Base-by-base conservation (phyloP, 192 early-diverging fungal genomes). In the Coemansia sp. region DNA sequence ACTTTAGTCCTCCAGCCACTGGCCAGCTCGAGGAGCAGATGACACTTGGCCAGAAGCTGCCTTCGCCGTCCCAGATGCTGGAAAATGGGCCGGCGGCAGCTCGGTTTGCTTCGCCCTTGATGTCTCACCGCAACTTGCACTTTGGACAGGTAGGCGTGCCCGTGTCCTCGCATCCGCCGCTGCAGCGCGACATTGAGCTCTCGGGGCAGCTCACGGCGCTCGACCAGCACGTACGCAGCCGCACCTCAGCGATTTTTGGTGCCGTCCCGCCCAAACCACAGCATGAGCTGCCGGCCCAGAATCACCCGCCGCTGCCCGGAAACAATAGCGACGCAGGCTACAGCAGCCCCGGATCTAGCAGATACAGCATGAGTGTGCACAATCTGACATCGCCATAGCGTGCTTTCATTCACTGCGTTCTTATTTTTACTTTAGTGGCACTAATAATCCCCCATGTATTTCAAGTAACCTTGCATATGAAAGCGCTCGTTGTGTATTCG, bases 291-390 rank as follows among this genome's bases (percentile, higher is more conserved):
- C 45, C 19, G 7, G 42, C 22, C 1, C 62, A 65, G 42, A 31
- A 51, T 5, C 46, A 59, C 19, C 55, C n/a, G 26, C 52, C 9
- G 26, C 45, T 49, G 13, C 38, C 41, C 15, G 30, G 32, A 2
- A 30, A 33, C 33, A 17, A 14, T 17, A 54, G 37, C n/a, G 56
- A 56, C 5, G 65, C 39, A 0, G 48, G 53, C 17, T 50, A 68
- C 27, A 11, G 31, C 37, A 48, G 53, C 21, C 58, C 63, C 4
- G 46, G 45, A 31, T 63, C 61, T 29, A 53, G 63, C 13, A 39
- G 65, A 18, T 64, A 69, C 46, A 77, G 73, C 48, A 77, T 77
- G 73, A 77, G 73, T 21, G 66, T 77, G 1, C 57, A 53, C 33
- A 77, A 77, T 22, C 42, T 77, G 43, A 77, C 62, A 23, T 56